Base-by-base conservation (phyloP, 2,329 filamentous ascomycete genomes). In the Cladosporium oxysporum region DNA sequence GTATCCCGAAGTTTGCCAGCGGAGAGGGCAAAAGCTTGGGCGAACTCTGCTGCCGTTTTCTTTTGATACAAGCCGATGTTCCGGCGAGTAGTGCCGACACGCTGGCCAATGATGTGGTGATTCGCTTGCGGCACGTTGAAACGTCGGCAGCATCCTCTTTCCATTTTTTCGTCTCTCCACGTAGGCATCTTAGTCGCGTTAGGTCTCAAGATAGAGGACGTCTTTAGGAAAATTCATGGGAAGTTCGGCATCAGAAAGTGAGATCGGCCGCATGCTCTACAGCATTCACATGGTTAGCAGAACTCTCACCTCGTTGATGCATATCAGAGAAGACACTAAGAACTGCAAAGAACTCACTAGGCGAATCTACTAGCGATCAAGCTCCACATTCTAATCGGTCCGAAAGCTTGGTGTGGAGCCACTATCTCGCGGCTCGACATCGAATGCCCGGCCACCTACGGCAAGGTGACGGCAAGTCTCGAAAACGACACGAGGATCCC, bases 331-430 rank as follows among this genome's bases (percentile, higher is more conserved):
- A 63, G 33, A 63, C 50, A 63, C 61, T 63, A 63, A 63, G 61
- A 63, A 63, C n/a, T 16, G 49, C 50, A 37, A 63, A 57, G 61
- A 63, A 63, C 61, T 14, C 61, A 52, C 61, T 63, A 63, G 35
- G 28, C 29, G 44, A 63, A 41, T 33, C 55, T 31, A 55, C 50
- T 28, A 57, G 18, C 12, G 26, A 63, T 63, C 61, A 63, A 63
- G 61, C 61, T 63, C 61, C 61, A 63, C 61, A 63, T 44, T 49
- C 61, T 57, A 63, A 63, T 63, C 61, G 61, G 61, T 63, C 61
- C 61, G 61, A 63, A 63, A 63, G 61, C 61, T 63, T 63, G 61
- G 29, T 62, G 33, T 50, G 49, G 50, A 47, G 49, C 61, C 61
- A 63, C 61, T 63, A 57, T 63, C 50, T 11, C 21, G 31, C 11